Percentiles rank a stretch among this genome's conserved stretches.
Conservation (phyloP, 768 basidiomycete genomes). For the Amanita pseudoporphyria region DNA sequence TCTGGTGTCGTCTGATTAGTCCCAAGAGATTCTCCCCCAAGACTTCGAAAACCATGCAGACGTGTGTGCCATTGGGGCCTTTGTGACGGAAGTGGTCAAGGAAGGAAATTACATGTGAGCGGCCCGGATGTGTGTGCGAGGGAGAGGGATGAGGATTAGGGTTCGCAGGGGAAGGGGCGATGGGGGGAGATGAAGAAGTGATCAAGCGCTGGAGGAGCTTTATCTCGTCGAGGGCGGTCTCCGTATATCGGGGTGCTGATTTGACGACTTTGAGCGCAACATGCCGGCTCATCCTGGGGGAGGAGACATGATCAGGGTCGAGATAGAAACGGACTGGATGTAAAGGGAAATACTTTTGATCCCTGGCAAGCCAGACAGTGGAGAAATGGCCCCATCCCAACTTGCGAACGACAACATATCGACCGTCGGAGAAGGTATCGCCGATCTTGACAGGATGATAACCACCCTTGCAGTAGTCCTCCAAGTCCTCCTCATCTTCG, state of each 20-base stretch:
- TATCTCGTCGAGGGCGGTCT: slow-evolving; percentile 98
- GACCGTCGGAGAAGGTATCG: slow-evolving; percentile 76
- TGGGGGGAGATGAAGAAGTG: slow-evolving; percentile 60
- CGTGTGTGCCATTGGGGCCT: slow-evolving; percentile 93
- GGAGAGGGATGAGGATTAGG: slow-evolving; percentile 44
- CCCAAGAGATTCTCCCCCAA: slow-evolving; percentile 94
- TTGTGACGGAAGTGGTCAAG: slow-evolving; percentile 97
- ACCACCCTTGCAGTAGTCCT: slow-evolving; percentile 74
- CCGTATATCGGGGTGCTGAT: slow-evolving; percentile 92
- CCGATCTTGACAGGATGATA: slow-evolving; percentile 95
- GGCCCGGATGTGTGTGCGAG: slow-evolving; percentile 72
- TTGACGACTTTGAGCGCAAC: slow-evolving; percentile 99
- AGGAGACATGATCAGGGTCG: not conserved
- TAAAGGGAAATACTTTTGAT: slow-evolving; percentile 53
- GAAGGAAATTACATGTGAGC: slow-evolving; percentile 93
- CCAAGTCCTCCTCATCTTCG: slow-evolving; percentile 90
- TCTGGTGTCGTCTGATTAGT: slow-evolving; percentile 96
- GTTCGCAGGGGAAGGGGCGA: slow-evolving; percentile 34
- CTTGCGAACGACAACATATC: slow-evolving; percentile 89
- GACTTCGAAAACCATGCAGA: slow-evolving; percentile 99
- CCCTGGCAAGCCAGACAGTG: slow-evolving; percentile 86
- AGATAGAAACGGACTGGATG: slow-evolving; percentile 4
- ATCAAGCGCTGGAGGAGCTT: slow-evolving; percentile 95
- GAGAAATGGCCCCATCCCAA: slow-evolving; percentile 95
- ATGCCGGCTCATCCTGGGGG: slow-evolving; percentile 78